phyloP scores from a whole-genome alignment of 352 stramenopile species.

The Phytopythium vexans region DNA sequence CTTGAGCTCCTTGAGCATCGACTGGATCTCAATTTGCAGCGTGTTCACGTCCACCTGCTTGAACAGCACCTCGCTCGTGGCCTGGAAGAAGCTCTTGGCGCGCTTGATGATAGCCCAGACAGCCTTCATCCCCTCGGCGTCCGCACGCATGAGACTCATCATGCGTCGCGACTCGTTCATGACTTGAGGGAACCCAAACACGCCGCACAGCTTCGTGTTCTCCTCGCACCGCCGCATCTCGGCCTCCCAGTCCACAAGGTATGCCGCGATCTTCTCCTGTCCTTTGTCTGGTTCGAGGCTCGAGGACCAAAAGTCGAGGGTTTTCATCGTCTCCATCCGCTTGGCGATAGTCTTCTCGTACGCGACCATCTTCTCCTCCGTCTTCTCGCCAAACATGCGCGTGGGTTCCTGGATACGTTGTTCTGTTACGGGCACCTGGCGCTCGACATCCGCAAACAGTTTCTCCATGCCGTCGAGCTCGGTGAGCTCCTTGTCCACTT shows the following conservation, averaged over 20 bases:
- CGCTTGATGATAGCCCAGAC: constrained; percentile 82
- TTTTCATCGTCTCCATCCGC: constrained; percentile 80
- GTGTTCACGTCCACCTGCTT: constrained; percentile 89
- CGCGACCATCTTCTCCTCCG: constrained; percentile 89
- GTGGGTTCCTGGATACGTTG: constrained; percentile 74
- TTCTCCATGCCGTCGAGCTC: constrained; percentile 87
- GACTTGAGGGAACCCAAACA: constrained; percentile 94
- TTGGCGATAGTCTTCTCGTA: constrained; percentile 91
- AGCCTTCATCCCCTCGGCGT: constrained; percentile 73
- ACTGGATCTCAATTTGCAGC: constrained; percentile 95
- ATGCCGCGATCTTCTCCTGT: constrained; percentile 81
- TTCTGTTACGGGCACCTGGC: constrained; percentile 74
- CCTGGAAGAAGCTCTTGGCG: constrained; percentile 65
- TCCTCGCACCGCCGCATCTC: constrained; percentile 91
- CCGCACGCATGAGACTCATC: constrained; percentile 85
- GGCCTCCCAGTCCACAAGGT: constrained; percentile 79
- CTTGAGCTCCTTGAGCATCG: constrained; percentile 92
- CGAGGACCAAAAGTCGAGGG: constrained; percentile 81
- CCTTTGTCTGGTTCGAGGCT: constrained; percentile 77
- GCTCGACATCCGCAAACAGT: constrained; percentile 73
- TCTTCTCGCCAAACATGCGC: constrained; percentile 89
- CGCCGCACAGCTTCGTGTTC: constrained; percentile 89
- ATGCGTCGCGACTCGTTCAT: constrained; percentile 90
- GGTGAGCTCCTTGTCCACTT: constrained; percentile 81
- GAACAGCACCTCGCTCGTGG: constrained; percentile 86